These are phyloP conservation scores for Corinectria fuckeliana DNA, from an alignment of 2,329 filamentous ascomycete species.

Conservation along the genomic window DNA sequence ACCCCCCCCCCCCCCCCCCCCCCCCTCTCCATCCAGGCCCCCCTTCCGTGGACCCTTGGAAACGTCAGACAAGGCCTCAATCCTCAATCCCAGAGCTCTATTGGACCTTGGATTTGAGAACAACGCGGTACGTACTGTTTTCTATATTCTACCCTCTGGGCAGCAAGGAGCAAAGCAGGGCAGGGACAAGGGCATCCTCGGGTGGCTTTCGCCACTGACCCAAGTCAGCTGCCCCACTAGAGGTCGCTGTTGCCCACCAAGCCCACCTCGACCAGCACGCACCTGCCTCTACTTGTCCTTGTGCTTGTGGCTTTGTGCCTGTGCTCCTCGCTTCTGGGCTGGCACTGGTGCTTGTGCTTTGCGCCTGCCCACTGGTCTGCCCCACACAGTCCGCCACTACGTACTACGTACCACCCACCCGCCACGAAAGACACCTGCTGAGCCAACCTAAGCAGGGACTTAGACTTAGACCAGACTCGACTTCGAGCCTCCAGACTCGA, in stretches of 20 bases:
- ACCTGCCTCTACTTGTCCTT: conserved; percentile 14
- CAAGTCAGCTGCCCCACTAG: conserved; percentile 45
- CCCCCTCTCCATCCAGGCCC: conserved; percentile 8
- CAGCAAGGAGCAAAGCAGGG: neutral
- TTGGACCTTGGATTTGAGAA: conserved; percentile 23
- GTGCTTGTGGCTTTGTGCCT: conserved; percentile 16
- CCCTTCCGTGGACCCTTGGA: conserved; percentile 16
- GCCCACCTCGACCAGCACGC: conserved; percentile 10
- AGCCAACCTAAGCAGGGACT: conserved; percentile 34
- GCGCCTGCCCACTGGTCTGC: conserved; percentile 16
- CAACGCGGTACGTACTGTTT: conserved; percentile 19
- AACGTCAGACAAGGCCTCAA: conserved; percentile 21
- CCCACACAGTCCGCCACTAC: conserved; percentile 16
- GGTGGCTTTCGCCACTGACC: conserved; percentile 41
- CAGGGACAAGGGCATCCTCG: conserved; percentile 21
- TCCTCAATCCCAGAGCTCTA: conserved; percentile 12
- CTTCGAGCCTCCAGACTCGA: conserved; percentile 37
- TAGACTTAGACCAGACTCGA: conserved; percentile 40
- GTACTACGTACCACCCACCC: conserved; percentile 20
- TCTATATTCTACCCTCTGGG: neutral
- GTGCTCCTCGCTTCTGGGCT: neutral
- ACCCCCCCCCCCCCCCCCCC: conserved; percentile 1
- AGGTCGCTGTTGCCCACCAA: conserved; percentile 29
- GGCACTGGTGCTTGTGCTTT: conserved; percentile 13
- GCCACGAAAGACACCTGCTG: conserved; percentile 31